A percentile compares a stretch with the other conserved stretches of the same genome.
These are phyloP conservation scores for Leavenworthia alabamica DNA, from an alignment of 345 rosid genomes.

Conservation along the genomic window DNA sequence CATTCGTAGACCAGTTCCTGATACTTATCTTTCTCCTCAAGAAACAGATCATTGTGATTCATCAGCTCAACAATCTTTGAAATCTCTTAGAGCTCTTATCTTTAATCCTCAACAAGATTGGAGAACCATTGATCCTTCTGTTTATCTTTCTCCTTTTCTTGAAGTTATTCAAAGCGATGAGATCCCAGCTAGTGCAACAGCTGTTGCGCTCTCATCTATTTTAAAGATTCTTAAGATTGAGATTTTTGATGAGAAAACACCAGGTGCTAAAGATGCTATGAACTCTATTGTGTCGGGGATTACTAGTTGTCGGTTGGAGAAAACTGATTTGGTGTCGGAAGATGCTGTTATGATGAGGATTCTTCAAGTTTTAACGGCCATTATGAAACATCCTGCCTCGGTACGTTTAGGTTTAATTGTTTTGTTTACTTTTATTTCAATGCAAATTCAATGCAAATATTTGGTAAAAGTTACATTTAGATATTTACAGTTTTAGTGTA, in stretches of 20 bases:
- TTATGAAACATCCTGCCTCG: slow-evolving; percentile 53
- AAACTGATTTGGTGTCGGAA: slow-evolving; percentile 52
- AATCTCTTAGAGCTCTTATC: slow-evolving; percentile 66
- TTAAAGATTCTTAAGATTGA: slow-evolving; percentile 56
- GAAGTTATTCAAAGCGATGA: slow-evolving; percentile 77
- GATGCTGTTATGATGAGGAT: slow-evolving; percentile 85
- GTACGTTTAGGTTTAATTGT: not conserved
- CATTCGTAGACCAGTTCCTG: slow-evolving; percentile 50
- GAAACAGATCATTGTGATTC: slow-evolving; percentile 50
- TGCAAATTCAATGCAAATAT: too few relatives aligned
- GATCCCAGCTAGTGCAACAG: slow-evolving; percentile 72
- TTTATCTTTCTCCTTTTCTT: slow-evolving; percentile 73
- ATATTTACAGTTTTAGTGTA: too few relatives aligned
- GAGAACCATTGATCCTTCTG: slow-evolving; percentile 67
- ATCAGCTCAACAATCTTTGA: slow-evolving; percentile 52
- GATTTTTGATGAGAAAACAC: slow-evolving; percentile 71
- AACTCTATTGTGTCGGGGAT: slow-evolving; percentile 49
- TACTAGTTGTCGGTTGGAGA: slow-evolving; percentile 77
- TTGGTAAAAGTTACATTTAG: too few relatives aligned
- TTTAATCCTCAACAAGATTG: slow-evolving; percentile 93
- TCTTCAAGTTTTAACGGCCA: slow-evolving; percentile 53
- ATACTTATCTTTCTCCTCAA: slow-evolving; percentile 39
- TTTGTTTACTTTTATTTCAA: not conserved
- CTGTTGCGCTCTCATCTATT: slow-evolving; percentile 52
- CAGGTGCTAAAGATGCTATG: slow-evolving; percentile 65